Percentiles rank a stretch among this genome's conserved stretches.
These are phyloP conservation scores for Blastobotrys chiropterorum DNA, from an alignment of 805 yeast species.

Conservation along the genomic window DNA sequence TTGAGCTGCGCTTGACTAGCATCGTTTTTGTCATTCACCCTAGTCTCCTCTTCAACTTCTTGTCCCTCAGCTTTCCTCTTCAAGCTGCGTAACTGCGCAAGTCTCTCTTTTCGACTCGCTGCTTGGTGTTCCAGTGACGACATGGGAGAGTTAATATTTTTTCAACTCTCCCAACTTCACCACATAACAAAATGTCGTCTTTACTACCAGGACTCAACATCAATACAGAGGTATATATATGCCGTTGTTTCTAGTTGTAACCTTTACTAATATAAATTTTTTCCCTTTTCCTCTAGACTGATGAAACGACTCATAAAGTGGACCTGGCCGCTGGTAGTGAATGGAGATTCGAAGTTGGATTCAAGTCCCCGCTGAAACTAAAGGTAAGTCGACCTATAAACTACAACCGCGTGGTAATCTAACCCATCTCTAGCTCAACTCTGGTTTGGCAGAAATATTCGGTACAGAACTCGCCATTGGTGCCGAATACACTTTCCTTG, in stretches of 20 bases:
- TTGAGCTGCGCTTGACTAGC: slow-evolving; percentile 4
- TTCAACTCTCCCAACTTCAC: slow-evolving; percentile 1
- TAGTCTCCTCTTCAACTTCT: slow-evolving; percentile 2
- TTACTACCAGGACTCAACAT: slow-evolving; percentile 15
- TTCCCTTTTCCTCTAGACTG: neutral
- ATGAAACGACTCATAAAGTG: neutral
- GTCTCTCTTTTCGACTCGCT: slow-evolving; percentile 26
- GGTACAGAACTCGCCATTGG: slow-evolving; percentile 88
- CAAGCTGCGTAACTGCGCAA: slow-evolving; percentile 28
- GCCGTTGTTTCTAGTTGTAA: neutral
- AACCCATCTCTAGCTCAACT: slow-evolving; percentile 29
- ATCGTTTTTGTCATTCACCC: neutral
- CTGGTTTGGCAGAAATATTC: slow-evolving; percentile 82
- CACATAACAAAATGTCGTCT: slow-evolving; percentile 9
- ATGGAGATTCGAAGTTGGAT: slow-evolving; percentile 71
- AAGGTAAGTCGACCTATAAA: slow-evolving; percentile 30
- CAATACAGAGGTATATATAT: slow-evolving; percentile 2
- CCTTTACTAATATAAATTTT: neutral
- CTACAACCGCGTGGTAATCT: neutral
- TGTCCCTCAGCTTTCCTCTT: slow-evolving; percentile 20
- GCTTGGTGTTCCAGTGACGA: slow-evolving; percentile 26
- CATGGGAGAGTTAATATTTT: slow-evolving; percentile 3
- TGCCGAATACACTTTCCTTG: slow-evolving; percentile 51
- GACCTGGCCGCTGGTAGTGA: slow-evolving; percentile 33
- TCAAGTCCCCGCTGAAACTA: slow-evolving; percentile 44